Percentiles rank a stretch among this genome's conserved stretches.
phyloP scores from a whole-genome alignment of 352 stramenopile species.

The Blastocystis sp. region DNA sequence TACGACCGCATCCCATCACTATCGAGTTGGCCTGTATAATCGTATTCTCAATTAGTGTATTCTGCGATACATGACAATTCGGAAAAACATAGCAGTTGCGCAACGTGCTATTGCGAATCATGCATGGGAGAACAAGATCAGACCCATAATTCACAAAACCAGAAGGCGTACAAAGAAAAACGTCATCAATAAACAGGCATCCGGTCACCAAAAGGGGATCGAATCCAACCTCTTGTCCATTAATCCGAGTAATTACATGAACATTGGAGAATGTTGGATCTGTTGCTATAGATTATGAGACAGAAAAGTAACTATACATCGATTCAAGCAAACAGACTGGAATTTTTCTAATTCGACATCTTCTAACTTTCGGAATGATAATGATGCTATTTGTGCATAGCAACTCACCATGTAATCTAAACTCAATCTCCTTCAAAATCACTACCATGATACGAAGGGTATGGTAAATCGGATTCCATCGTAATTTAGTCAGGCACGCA shows the following conservation, averaged over 20 bases:
- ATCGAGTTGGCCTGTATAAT: slow-evolving; percentile 70
- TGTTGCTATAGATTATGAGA: background rate
- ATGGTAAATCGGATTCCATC: background rate
- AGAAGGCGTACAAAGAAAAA: background rate
- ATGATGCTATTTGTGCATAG: no score
- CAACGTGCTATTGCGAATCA: slow-evolving; percentile 2
- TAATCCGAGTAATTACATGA: background rate
- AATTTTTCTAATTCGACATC: no score
- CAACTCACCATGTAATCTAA: no score
- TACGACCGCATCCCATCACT: slow-evolving; percentile 77
- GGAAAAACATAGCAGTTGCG: slow-evolving; percentile 40
- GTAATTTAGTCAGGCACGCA: background rate
- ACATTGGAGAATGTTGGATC: background rate
- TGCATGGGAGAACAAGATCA: background rate
- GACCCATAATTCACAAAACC: background rate
- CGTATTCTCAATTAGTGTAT: slow-evolving; percentile 69
- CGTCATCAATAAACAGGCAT: slow-evolving; percentile 34
- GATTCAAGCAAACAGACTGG: background rate
- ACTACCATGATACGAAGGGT: background rate
- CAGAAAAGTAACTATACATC: background rate
- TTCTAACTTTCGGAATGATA: no score
- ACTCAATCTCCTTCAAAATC: no score
- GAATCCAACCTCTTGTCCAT: background rate
- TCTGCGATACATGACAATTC: background rate
- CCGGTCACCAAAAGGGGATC: background rate